These are phyloP conservation scores for Fusarium keratoplasticum DNA, from an alignment of 2,329 filamentous ascomycete genomes.

Conservation along the genomic window DNA sequence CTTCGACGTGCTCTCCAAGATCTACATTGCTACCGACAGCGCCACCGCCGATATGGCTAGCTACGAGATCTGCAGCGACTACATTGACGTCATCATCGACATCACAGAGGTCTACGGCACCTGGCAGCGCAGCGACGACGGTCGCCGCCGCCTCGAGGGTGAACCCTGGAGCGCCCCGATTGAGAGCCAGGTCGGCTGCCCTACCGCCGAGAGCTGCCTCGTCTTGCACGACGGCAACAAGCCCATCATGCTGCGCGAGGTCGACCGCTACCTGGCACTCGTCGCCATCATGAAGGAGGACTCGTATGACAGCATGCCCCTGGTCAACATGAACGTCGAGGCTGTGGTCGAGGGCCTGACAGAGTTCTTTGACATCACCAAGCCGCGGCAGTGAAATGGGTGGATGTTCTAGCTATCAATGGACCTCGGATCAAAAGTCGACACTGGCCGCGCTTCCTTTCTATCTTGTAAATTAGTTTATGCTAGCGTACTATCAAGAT, in stretches of 20 bases:
- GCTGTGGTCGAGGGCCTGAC: conserved; percentile 82
- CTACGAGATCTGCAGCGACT: conserved; percentile 98
- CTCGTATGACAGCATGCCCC: conserved; percentile 83
- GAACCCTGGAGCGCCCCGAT: conserved; percentile 71
- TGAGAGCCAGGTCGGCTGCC: conserved; percentile 74
- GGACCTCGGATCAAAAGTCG: background rate
- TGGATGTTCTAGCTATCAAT: background rate
- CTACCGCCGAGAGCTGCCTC: conserved; percentile 75
- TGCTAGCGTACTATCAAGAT: conserved; percentile 36
- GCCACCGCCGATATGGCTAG: conserved; percentile 93
- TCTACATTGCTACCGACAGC: conserved; percentile 97
- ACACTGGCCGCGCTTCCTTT: conserved; percentile 11
- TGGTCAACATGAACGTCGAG: conserved; percentile 89
- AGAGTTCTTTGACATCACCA: conserved; percentile 82
- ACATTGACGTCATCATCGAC: conserved; percentile 98
- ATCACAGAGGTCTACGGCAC: conserved; percentile 93
- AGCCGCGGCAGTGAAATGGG: conserved; percentile 57
- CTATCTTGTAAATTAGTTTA: conserved; percentile 34
- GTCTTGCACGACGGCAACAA: conserved; percentile 73
- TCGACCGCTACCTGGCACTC: conserved; percentile 80
- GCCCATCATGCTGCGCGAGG: conserved; percentile 76
- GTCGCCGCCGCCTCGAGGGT: conserved; percentile 67
- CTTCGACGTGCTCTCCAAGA: conserved; percentile 97
- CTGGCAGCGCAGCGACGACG: conserved; percentile 70
- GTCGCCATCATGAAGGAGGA: conserved; percentile 91